Evolutionary conservation across 1,284 basidiomycete species (phyloP), one percentile per base, ranked within the genome.

Genomic region (Leccinum pachyderme): DNA sequence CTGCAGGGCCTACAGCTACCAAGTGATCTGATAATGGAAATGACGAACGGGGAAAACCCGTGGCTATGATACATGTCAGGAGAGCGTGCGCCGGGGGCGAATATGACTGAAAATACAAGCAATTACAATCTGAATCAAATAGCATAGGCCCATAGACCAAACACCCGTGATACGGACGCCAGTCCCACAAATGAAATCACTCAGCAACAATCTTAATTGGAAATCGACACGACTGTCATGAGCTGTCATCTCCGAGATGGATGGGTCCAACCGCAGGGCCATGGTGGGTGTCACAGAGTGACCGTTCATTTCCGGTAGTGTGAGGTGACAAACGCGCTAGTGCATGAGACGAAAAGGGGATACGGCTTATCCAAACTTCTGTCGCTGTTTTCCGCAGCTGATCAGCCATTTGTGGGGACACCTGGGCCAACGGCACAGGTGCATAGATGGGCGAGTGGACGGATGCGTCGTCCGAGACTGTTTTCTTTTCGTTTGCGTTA

Each of bases 351-450:
- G 57, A 57, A n/a, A 54, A 41, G 27, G 56, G 57, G 4, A 35
- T 52, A 8, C 64, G 64, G 52, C 58, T 63, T 32, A 89, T 75
- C 87, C 87, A 89, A 11, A 83, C 86, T 62, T 87, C 85, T 31
- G 75, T 82, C 25, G 84, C 84, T 46, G 76, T 76, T 56, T 81
- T 74, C n/a, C 80, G 78, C 12, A 82, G 66, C 31, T 81, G 77
- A 11, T 57, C 8, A 1, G 59, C 68, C n/a, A 78, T 72, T 35
- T 73, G 64, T 32, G 81, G 77, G 4, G 81, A 73, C 18, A 89
- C 70, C 12, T 80, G 75, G 57, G 72, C 75, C 37, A 86, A 66
- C 0, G 84, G 78, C 3, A 89, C 78, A 5, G 86, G 84, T n/a
- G 85, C 82, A 63, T 89, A 89, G n/a, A 89, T 58, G 5, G 58